phyloP scores from a whole-genome alignment of 129 eudicot genomes.

The Rutidosis leptorrhynchoides region DNA sequence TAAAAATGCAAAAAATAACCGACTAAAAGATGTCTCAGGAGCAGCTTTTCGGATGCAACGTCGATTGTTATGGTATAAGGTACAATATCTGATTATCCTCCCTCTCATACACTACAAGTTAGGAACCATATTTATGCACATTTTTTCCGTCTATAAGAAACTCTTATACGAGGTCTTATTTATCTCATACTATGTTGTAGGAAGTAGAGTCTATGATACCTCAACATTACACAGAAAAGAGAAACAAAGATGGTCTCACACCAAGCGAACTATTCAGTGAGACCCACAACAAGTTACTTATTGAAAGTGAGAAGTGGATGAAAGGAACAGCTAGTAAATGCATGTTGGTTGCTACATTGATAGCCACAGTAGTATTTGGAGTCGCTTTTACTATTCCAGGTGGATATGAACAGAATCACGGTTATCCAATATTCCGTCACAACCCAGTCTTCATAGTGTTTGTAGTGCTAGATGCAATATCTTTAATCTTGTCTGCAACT shows the following conservation, averaged over 20 bases:
- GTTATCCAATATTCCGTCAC: slow-evolving; percentile 15
- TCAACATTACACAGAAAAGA: slow-evolving; percentile 3
- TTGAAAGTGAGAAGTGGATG: slow-evolving; percentile 26
- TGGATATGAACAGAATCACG: slow-evolving; percentile 12
- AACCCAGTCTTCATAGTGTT: slow-evolving; percentile 13
- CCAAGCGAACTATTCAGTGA: slow-evolving; percentile 18
- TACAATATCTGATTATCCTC: slow-evolving; percentile 19
- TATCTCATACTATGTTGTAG: no score
- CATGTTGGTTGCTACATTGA: slow-evolving; percentile 18
- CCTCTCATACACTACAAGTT: not conserved
- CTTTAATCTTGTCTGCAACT: slow-evolving; percentile 21
- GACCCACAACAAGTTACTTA: slow-evolving; percentile 8
- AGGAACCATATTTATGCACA: not conserved
- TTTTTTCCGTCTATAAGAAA: not conserved
- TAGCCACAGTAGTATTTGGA: slow-evolving; percentile 33
- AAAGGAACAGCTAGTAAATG: slow-evolving; percentile 29
- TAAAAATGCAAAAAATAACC: slow-evolving; percentile 5
- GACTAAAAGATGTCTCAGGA: slow-evolving; percentile 31
- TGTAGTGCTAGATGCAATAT: slow-evolving; percentile 23
- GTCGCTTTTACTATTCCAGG: slow-evolving; percentile 30
- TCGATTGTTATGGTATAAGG: slow-evolving; percentile 40
- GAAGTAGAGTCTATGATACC: slow-evolving; percentile 17
- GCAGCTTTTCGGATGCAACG: slow-evolving; percentile 41
- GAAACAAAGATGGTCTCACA: not conserved
- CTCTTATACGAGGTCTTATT: no score